Evolutionary conservation across 345 rosid species (phyloP).

Genomic region (Triadica sebifera): DNA sequence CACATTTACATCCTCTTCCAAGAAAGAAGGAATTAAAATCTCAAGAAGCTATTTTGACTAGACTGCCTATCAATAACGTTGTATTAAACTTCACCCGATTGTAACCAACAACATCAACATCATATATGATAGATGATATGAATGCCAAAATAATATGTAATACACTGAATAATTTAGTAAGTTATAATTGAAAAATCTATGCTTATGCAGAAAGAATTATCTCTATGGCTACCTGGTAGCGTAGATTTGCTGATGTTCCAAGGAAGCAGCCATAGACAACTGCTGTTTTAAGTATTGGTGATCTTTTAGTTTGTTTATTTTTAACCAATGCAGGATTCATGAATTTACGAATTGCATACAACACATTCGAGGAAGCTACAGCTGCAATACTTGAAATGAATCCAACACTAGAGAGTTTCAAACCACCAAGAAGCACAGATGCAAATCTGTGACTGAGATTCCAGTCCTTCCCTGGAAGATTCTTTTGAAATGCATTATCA

Average conservation of each 20-base stretch:
- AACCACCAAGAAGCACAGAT: conserved; percentile 77
- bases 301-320: conserved; percentile 55
- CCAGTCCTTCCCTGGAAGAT: conserved; percentile 79
- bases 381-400: conserved; percentile 82
- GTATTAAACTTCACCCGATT: background rate
- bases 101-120: background rate
- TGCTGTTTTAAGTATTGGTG: conserved; percentile 85
- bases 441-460: conserved; percentile 69
- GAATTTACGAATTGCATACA: conserved; percentile 50
- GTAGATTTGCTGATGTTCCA: conserved; percentile 86
- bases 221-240: conserved; percentile 79
- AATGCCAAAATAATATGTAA: background rate
- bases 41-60: background rate
- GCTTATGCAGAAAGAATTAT: conserved; percentile 3
- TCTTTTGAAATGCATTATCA: conserved; percentile 93
- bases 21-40: background rate
- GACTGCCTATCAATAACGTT: background rate
- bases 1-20: background rate
- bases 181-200: background rate
- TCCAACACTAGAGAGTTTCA: conserved; percentile 83
- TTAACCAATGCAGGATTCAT: conserved; percentile 51
- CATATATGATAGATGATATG: background rate
- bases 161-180: background rate
- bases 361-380: conserved; percentile 70
- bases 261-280: conserved; percentile 67